Conservation (phyloP, 1,284 basidiomycete genomes). For the Inonotus hispidus region DNA sequence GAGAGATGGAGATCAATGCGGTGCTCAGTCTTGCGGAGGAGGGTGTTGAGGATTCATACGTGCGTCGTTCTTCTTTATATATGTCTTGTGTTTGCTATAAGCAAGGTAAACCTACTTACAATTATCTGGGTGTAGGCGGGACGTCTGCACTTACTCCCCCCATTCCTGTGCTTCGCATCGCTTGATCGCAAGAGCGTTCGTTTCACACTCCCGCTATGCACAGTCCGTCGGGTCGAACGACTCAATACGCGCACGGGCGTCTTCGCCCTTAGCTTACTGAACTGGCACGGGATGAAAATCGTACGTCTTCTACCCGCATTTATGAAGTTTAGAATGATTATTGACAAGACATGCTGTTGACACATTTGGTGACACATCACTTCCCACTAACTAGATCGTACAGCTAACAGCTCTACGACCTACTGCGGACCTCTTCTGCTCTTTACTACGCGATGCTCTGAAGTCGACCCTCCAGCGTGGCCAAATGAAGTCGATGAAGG, state of each 20-base stretch:
- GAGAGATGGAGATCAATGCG: constrained; percentile 85
- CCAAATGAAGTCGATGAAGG: constrained; percentile 91
- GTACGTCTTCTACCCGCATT: constrained; percentile 42
- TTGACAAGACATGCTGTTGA: neutral
- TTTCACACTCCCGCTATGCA: constrained; percentile 89
- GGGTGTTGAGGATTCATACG: constrained; percentile 88
- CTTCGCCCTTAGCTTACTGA: constrained; percentile 89
- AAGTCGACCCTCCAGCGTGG: constrained; percentile 83
- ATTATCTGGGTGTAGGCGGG: constrained; percentile 59
- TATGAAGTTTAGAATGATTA: neutral
- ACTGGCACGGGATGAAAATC: constrained; percentile 95
- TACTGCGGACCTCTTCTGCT: constrained; percentile 93
- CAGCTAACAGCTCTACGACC: constrained; percentile 95
- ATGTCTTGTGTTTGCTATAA: neutral
- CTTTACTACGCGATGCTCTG: constrained; percentile 82
- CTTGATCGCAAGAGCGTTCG: constrained; percentile 89
- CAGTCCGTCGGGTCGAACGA: constrained; percentile 92
- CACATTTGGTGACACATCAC: neutral
- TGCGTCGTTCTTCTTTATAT: constrained; percentile 47
- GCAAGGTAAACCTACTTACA: neutral
- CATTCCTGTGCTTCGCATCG: constrained; percentile 89
- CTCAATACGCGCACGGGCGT: constrained; percentile 89
- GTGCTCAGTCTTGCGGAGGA: constrained; percentile 77
- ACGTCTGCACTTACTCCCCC: constrained; percentile 83
- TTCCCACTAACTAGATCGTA: constrained; percentile 60